Conservation (phyloP, 371 early-diverging fungal genomes). For the Dipsacomyces acuminosporus region DNA sequence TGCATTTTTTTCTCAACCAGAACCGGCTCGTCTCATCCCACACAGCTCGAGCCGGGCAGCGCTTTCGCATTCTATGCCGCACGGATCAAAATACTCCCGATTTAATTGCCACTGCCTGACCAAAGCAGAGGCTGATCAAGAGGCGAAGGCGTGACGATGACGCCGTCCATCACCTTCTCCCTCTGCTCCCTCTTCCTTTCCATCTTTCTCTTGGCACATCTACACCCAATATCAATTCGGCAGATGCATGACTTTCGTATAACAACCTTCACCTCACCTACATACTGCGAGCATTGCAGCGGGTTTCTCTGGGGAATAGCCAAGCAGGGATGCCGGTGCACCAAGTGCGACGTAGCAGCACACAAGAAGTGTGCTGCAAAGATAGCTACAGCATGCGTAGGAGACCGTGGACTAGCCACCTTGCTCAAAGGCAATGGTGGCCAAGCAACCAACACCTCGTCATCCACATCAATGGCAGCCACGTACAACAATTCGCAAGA, state of each 20-base stretch:
- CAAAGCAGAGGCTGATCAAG: no score
- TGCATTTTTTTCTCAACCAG: no score
- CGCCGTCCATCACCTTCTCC: no score
- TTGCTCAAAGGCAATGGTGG: slow-evolving; percentile 5
- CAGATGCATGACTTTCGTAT: slow-evolving; percentile 49
- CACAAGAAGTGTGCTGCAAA: slow-evolving; percentile 36
- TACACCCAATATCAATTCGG: not conserved
- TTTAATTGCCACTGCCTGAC: no score
- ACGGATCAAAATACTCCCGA: no score
- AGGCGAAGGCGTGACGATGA: no score
- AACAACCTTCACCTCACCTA: slow-evolving; percentile 53
- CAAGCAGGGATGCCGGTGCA: slow-evolving; percentile 56
- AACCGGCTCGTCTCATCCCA: no score
- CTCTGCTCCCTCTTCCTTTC: not conserved
- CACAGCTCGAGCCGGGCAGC: no score
- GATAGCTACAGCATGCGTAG: slow-evolving; percentile 13
- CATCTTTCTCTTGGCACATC: no score
- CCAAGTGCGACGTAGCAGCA: slow-evolving; percentile 19
- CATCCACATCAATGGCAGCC: not conserved
- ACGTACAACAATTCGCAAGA: not conserved
- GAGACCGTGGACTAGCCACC: slow-evolving; percentile 29
- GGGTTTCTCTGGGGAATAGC: slow-evolving; percentile 57
- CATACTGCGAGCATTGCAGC: slow-evolving; percentile 58
- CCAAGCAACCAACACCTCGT: not conserved
- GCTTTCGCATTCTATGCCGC: no score